Percentiles rank a stretch among this genome's conserved stretches.
These are phyloP conservation scores for Yueomyces sinensis DNA, from an alignment of 805 yeast species.

Conservation along the genomic window DNA sequence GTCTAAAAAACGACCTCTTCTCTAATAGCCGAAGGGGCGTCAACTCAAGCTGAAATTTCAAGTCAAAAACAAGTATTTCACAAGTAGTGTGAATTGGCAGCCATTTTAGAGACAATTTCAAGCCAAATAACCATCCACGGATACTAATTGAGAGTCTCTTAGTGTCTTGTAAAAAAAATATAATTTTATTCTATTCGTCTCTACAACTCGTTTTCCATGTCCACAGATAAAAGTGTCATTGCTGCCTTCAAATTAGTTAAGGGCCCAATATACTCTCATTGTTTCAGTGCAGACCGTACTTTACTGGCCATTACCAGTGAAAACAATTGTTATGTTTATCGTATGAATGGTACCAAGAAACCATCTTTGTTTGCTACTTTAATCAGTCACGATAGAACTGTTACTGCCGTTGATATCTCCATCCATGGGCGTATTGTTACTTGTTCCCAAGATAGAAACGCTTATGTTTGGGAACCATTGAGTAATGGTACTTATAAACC, in stretches of 20 bases:
- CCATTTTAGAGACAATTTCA: no score
- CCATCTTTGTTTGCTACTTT: constrained; percentile 57
- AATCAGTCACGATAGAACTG: constrained; percentile 81
- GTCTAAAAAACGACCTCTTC: no score
- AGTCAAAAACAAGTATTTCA: no score
- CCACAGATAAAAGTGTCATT: constrained; percentile 14
- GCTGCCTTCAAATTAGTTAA: constrained; percentile 55
- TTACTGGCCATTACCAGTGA: constrained; percentile 74
- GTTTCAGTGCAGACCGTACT: constrained; percentile 57
- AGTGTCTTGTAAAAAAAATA: background rate
- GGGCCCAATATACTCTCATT: constrained; percentile 82
- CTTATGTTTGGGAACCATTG: constrained; percentile 85
- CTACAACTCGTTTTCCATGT: constrained; percentile 15
- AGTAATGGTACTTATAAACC: constrained; percentile 59
- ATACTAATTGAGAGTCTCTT: constrained; percentile 24
- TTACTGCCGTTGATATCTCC: constrained; percentile 89
- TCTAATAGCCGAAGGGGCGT: no score
- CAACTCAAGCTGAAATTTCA: no score
- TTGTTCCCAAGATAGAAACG: constrained; percentile 95
- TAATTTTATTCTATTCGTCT: background rate
- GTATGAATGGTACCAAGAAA: constrained; percentile 32
- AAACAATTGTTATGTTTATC: constrained; percentile 62
- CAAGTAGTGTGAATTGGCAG: no score
- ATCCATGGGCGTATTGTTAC: constrained; percentile 84
- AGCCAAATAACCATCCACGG: no score